Base-by-base conservation (phyloP, 208 protist species). In the Balamuthia mandrillaris region DNA sequence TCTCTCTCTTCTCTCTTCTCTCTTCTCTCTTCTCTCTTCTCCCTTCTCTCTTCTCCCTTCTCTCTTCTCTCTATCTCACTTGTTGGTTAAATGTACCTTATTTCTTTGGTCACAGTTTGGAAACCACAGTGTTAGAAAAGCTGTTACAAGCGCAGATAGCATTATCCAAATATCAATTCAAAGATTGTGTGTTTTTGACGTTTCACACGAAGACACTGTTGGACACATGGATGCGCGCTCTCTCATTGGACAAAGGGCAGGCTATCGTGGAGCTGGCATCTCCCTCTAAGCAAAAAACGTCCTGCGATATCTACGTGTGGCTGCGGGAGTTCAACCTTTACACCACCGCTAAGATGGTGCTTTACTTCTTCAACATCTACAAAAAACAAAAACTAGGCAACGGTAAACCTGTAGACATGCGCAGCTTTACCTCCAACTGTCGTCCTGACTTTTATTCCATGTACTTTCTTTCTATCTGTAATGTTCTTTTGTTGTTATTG, bases 331-430 rank as follows among this genome's bases (percentile, higher is more conserved):
- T 75, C 42, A 56, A 39, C 1, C 66, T 56, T 39, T 39, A 56
- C 1, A 75, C 37, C 5, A 18, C 54, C n/a, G 54, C 42, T 45
- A 16, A 18, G 21, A 54, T n/a, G 41, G 42, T 75, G 2, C 37
- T 75, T 27, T 75, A 75, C 66, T 75, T 75, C 54, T 39, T 39
- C 24, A 75, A 75, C 42, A 33, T 75, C 14, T 75, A 54, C 66
- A 31, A 4, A n/a, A 21, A 75, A 45, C 66, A 75, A 45, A 39
- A 45, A 24, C 29, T 75, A 45, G 42, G 42, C 37, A 52, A 52
- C 27, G 66, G 66, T 1, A 21, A 45, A 52, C 66, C 66, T 4
- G 18, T 47, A 14, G 66, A 75, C 44, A 27, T 75, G 18, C 66
- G 44, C 1, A 45, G 29, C 4, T 29, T 75, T 2, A 56, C 66